Evolutionary conservation across 805 yeast genomes (phyloP).

Genomic region (Zygotorulaspora florentina): DNA sequence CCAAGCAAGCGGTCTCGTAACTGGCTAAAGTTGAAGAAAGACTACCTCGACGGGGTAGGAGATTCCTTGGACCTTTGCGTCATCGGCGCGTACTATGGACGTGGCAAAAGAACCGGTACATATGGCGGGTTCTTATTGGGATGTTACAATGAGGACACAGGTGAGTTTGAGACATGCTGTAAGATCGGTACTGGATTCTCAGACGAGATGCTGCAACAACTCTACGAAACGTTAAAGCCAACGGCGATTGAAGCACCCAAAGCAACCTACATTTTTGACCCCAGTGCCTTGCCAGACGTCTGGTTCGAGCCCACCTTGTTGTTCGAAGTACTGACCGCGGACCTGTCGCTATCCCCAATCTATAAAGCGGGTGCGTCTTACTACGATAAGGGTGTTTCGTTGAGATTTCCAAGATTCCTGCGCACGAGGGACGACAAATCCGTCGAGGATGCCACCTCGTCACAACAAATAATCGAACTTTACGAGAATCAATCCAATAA

Average conservation of each 20-base stretch:
- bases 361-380: constrained; percentile 77
- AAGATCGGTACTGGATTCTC: constrained; percentile 97
- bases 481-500: constrained; percentile 63
- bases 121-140: constrained; percentile 94
- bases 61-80: constrained; percentile 93
- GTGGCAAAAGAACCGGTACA: constrained; percentile 90
- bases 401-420: constrained; percentile 84
- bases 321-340: constrained; percentile 90
- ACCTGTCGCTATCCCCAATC: constrained; percentile 79
- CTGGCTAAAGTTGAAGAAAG: constrained; percentile 94
- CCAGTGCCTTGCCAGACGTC: constrained; percentile 78
- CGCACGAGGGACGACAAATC: constrained; percentile 82
- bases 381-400: constrained; percentile 77
- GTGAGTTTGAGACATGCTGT: constrained; percentile 92
- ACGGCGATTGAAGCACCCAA: constrained; percentile 64
- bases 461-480: constrained; percentile 79
- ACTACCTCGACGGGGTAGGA: constrained; percentile 91
- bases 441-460: constrained; percentile 79
- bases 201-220: constrained; percentile 66
- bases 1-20: constrained; percentile 93
- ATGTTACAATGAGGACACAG: constrained; percentile 84
- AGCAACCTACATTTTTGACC: constrained; percentile 62
- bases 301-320: constrained; percentile 87
- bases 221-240: constrained; percentile 60
- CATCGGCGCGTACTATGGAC: constrained; percentile 88